phyloP scores from a whole-genome alignment of 2,329 filamentous ascomycete genomes.

The Fusarium sp. region DNA sequence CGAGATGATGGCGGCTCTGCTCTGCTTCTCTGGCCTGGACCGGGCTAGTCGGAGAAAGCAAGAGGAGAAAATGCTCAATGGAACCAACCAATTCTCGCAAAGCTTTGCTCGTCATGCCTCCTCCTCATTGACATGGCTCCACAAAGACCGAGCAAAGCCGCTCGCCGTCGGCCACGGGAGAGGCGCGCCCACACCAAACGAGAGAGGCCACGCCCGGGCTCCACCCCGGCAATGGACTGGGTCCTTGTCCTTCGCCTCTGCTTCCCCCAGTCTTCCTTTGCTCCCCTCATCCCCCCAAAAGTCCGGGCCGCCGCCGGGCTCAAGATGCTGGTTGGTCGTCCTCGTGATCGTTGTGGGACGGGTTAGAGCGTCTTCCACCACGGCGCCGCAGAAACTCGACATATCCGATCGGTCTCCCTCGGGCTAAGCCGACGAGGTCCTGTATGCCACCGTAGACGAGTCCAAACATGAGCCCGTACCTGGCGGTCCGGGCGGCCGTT shows the following conservation, averaged over 20 bases:
- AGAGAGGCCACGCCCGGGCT: slow-evolving; percentile 10
- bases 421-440: slow-evolving; percentile 72
- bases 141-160: slow-evolving; percentile 38
- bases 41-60: background rate
- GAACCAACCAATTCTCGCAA: slow-evolving; percentile 18
- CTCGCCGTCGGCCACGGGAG: slow-evolving; percentile 28
- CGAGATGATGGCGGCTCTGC: slow-evolving; percentile 20
- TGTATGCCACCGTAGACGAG: slow-evolving; percentile 81
- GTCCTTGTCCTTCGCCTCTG: background rate
- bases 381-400: slow-evolving; percentile 69
- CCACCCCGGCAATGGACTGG: slow-evolving; percentile 8
- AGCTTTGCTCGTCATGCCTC: slow-evolving; percentile 16
- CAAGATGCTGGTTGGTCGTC: slow-evolving; percentile 29
- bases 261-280: slow-evolving; percentile 8
- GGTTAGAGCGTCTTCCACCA: slow-evolving; percentile 24
- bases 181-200: slow-evolving; percentile 36
- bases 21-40: slow-evolving; percentile 22
- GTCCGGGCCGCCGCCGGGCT: slow-evolving; percentile 15
- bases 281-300: background rate
- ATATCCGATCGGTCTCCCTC: slow-evolving; percentile 77
- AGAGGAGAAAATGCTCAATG: slow-evolving; percentile 4
- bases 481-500: slow-evolving; percentile 78
- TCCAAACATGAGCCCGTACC: slow-evolving; percentile 79
- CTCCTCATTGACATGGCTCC: slow-evolving; percentile 29
- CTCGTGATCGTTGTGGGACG: slow-evolving; percentile 19